Percentiles rank a stretch among this genome's conserved stretches.
phyloP scores from a whole-genome alignment of 2,329 filamentous ascomycete species.

The Cladosporium sp. region DNA sequence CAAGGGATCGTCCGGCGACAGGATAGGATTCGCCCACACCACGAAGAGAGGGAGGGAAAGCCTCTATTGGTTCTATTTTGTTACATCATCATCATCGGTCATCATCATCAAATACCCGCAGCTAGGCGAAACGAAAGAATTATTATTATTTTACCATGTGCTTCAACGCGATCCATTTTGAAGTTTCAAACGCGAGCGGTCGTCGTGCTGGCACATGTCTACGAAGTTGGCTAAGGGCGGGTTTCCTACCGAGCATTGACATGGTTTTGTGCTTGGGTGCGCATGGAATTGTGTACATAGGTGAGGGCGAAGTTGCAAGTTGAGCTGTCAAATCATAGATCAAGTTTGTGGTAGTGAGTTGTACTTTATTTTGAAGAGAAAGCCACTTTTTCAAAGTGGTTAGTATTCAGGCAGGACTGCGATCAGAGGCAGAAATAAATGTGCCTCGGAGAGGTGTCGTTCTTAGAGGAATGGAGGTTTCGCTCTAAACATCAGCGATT shows the following conservation, averaged over 20 bases:
- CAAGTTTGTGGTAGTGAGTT: not conserved
- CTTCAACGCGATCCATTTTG: not conserved
- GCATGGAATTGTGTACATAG: not conserved
- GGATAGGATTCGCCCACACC: not conserved
- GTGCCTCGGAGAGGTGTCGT: too few species aligned
- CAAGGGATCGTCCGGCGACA: not conserved
- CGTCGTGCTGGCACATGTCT: not conserved
- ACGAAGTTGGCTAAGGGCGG: too few species aligned
- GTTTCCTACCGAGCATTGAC: not conserved
- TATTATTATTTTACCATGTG: not conserved
- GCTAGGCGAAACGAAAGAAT: not conserved
- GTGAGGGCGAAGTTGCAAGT: not conserved
- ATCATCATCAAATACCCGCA: conserved; percentile 3
- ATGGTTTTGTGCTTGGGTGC: not conserved
- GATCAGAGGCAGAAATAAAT: not conserved
- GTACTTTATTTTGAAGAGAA: not conserved
- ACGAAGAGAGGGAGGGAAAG: not conserved
- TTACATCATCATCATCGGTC: not conserved
- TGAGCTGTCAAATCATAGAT: not conserved
- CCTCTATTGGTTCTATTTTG: not conserved
- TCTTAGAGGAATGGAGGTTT: too few species aligned
- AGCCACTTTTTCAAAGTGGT: not conserved
- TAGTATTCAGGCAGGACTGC: not conserved
- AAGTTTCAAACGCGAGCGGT: not conserved
- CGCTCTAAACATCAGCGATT: too few species aligned